A percentile compares a stretch with the other conserved stretches of the same genome.
phyloP scores from a whole-genome alignment of 352 stramenopile genomes.

The Phytophthora pini region DNA sequence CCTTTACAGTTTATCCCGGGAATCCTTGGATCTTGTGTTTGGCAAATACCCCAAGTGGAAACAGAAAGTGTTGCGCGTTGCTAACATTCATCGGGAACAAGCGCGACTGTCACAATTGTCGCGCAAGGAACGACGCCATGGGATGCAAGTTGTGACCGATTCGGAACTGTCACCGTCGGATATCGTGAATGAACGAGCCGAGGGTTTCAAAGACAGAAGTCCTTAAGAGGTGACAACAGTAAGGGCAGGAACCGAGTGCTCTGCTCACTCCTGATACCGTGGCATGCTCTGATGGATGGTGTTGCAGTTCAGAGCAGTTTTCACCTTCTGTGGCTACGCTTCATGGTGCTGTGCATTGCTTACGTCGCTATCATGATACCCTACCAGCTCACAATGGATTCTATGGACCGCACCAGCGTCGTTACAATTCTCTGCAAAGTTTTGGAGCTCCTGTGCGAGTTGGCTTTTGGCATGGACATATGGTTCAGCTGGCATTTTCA shows the following conservation, averaged over 20 bases:
- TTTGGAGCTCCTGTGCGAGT: slow-evolving; percentile 47
- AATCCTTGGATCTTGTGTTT: slow-evolving; percentile 63
- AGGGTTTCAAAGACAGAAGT: no score
- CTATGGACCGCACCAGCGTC: slow-evolving; percentile 28
- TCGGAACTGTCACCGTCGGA: no score
- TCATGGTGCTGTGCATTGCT: slow-evolving; percentile 38
- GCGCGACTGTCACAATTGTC: no score
- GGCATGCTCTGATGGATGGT: slow-evolving; percentile 35
- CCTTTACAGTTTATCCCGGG: slow-evolving; percentile 58
- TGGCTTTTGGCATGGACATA: slow-evolving; percentile 61
- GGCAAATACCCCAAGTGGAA: slow-evolving; percentile 71
- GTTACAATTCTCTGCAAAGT: slow-evolving; percentile 28
- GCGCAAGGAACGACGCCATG: no score
- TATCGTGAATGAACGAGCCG: no score
- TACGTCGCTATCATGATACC: slow-evolving; percentile 52
- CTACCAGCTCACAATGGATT: slow-evolving; percentile 52
- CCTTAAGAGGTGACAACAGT: no score
- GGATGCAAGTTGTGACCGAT: no score
- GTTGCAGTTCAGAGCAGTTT: slow-evolving; percentile 50
- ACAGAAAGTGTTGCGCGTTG: slow-evolving; percentile 57
- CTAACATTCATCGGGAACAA: slow-evolving; percentile 58
- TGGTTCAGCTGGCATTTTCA: slow-evolving; percentile 71
- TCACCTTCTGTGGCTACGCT: slow-evolving; percentile 49
- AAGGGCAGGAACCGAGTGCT: no score
- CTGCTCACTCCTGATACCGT: slow-evolving; percentile 1